Evolutionary conservation across 768 basidiomycete genomes (phyloP), one percentile per base, ranked within the genome.

Genomic region (Amanita subjunquillea): DNA sequence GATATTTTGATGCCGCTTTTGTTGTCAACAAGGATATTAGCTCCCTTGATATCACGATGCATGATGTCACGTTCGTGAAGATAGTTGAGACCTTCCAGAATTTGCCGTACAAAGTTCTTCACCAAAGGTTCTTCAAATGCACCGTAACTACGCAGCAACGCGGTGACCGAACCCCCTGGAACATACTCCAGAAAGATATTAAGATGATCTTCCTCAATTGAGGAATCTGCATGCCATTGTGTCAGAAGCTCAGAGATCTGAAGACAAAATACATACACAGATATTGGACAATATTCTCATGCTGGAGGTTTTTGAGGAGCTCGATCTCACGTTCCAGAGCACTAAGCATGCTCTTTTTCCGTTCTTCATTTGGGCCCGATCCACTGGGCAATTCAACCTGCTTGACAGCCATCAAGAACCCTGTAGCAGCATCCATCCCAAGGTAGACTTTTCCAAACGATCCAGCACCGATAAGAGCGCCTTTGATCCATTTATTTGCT

Each of bases 111-210:
- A 65, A 94, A 97, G 62, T 90, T 94, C 58, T 87, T 84, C 40
- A 95, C 91, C 3, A 97, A 77, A 0, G 84, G 76, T 63, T 97
- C 94, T 64, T 95, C 93, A 55, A 97, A 96, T 2, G 94, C 90
- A 43, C 93, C 94, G 60, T 95, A 97, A 60, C 83, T 94, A 55
- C 84, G 82, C 12, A 97, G 69, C 1, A 96, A 71, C 1, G 92
- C 89, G 1, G 92, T 83, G 29, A 97, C 91, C 9, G 93, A 96
- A 15, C 93, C 93, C 30, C 93, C 93, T 10, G 93, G 93, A 9
- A 97, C 93, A 60, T 97, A 97, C 69, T 97, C 93, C 57, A 97
- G 68, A 75, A 97, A 97, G 63, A 97, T 97, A 66, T 97, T 97
- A 51, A 99, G 77, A 65, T 78, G 85, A 43, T 88, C 85, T 29